These are phyloP conservation scores for Meira nashicola DNA, from an alignment of 1,284 basidiomycete genomes.

Conservation along the genomic window DNA sequence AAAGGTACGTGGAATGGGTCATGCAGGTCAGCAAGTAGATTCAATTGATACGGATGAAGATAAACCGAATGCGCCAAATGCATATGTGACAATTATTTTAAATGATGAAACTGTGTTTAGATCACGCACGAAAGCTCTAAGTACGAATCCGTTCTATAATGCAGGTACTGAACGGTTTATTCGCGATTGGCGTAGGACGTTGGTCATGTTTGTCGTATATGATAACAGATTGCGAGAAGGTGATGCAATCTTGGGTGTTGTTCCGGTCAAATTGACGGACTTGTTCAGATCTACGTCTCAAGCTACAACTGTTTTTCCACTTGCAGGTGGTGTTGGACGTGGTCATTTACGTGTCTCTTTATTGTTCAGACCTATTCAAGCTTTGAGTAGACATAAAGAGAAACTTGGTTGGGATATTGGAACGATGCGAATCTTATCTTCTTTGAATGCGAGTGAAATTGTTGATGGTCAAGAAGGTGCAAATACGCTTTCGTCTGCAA, in stretches of 20 bases:
- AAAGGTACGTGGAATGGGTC: conserved; percentile 15
- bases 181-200: conserved; percentile 56
- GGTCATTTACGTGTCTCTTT: conserved; percentile 27
- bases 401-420: conserved; percentile 31
- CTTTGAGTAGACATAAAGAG: conserved; percentile 13
- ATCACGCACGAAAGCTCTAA: conserved; percentile 55
- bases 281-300: conserved; percentile 27
- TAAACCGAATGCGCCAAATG: conserved; percentile 38
- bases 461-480: conserved; percentile 16
- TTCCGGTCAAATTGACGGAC: conserved; percentile 31
- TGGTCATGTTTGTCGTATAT: conserved; percentile 55
- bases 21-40: conserved; percentile 31
- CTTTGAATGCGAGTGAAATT: conserved; percentile 25
- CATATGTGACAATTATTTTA: conserved; percentile 54
- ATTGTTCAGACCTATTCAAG: conserved; percentile 27
- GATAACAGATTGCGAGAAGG: conserved; percentile 43
- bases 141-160: conserved; percentile 56
- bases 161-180: conserved; percentile 56
- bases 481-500: conserved; percentile 15
- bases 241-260: conserved; percentile 32
- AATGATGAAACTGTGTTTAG: conserved; percentile 56
- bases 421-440: conserved; percentile 22
- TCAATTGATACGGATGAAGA: conserved; percentile 25
- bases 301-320: conserved; percentile 34
- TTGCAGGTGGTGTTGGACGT: conserved; percentile 28